A percentile compares a stretch with the other conserved stretches of the same genome.
phyloP scores from a whole-genome alignment of 352 stramenopile species.

The Phytopythium mirpurense region DNA sequence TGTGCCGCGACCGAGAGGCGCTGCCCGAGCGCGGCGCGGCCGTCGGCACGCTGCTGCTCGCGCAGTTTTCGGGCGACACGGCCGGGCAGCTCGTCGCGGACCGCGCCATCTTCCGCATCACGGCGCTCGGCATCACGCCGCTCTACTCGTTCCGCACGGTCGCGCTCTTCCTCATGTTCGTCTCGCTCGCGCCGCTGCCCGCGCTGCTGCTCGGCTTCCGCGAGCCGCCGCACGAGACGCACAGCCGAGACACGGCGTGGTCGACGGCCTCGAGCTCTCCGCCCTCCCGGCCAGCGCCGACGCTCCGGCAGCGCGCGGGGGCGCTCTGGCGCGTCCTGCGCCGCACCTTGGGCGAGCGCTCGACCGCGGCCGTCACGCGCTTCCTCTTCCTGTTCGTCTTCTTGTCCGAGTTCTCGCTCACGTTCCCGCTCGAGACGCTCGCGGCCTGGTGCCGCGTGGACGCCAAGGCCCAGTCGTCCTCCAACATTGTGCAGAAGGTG shows the following conservation, averaged over 20 bases:
- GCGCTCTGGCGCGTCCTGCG: slow-evolving; percentile 21
- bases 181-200: slow-evolving; percentile 33
- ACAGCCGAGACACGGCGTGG: no score
- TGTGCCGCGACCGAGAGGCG: slow-evolving; percentile 40
- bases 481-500: slow-evolving; percentile 40
- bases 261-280: no score
- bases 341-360: slow-evolving; percentile 22
- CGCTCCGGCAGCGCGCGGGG: slow-evolving; percentile 4
- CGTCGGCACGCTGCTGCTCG: slow-evolving; percentile 40
- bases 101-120: slow-evolving; percentile 47
- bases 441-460: slow-evolving; percentile 36
- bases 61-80: slow-evolving; percentile 44
- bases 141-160: slow-evolving; percentile 40
- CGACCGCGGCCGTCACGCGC: slow-evolving; percentile 35
- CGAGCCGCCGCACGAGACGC: slow-evolving; percentile 14
- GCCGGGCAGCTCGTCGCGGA: slow-evolving; percentile 40
- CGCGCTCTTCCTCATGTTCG: slow-evolving; percentile 47
- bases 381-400: slow-evolving; percentile 62
- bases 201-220: slow-evolving; percentile 31
- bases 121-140: slow-evolving; percentile 30
- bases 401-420: slow-evolving; percentile 53
- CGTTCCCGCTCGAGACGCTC: slow-evolving; percentile 37
- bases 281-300: background rate
- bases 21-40: slow-evolving; percentile 24
- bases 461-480: slow-evolving; percentile 31